Evolutionary conservation across 2,329 filamentous ascomycete species (phyloP), one percentile per base, ranked within the genome.

Genomic region (Aspergillus latus): DNA sequence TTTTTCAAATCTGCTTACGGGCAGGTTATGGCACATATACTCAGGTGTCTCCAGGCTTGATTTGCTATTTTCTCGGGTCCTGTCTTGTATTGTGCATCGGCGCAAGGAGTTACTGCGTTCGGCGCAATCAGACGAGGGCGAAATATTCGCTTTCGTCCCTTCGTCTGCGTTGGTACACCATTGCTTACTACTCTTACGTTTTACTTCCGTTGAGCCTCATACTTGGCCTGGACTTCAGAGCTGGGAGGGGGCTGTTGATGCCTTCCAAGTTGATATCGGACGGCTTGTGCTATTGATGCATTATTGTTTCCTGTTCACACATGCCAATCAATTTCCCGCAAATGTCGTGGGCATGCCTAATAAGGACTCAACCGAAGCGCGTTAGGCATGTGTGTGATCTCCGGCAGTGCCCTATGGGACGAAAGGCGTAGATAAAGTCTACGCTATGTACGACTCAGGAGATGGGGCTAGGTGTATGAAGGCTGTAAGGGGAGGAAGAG

Each of bases 21-120:
- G 37, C 28, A 13, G 37, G 32, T 37, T 13, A 21, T 34, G 21
- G 40, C 16, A 52, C 49, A 44, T 44, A 28, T 15, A 34, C 46
- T 30, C 28, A 15, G 45, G 39, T 47, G 26, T 37, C 32, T 42
- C 40, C 53, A 9, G 34, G 16, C 36, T 11, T 46, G 34, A 21
- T 51, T 40, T 44, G 40, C 16, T 13, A 13, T 50, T 11, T 32
- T 29, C 47, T 34, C 39, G 49, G 39, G 29, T 21, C 43, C 15
- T 32, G 4, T 16, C 34, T 13, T 45, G 34, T 40, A 36, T 36
- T 40, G 48, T 45, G 49, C 52, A 30, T 44, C 34, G 21, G 26
- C 30, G 10, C 16, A 30, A 6, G 54, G 54, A 37, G 54, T 57
- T 52, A 34, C 47, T 21, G 49, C 39, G 36, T 56, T 47, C n/a